Conservation (phyloP, 225 moss, liverwort and hornwort genomes). For the Bryum argenteum region DNA sequence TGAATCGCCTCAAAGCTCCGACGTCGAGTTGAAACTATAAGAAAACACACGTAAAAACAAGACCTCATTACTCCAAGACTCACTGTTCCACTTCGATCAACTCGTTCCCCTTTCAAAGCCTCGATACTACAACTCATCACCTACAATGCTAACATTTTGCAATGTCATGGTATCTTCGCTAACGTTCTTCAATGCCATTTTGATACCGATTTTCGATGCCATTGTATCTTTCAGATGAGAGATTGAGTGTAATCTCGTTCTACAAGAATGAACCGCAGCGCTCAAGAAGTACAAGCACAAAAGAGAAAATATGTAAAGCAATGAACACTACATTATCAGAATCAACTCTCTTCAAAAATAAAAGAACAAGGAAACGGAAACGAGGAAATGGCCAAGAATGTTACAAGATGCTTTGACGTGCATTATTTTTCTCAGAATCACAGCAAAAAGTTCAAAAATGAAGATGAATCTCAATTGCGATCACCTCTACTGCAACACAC, state of each 20-base stretch:
- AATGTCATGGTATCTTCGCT: not conserved
- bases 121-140: not conserved
- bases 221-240: not conserved
- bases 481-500: not conserved
- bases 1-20: not conserved
- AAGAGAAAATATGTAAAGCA: too few relatives aligned
- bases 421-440: not conserved
- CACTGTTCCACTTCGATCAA: not conserved
- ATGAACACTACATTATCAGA: not conserved
- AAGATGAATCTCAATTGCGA: not conserved
- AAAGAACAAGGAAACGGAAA: not conserved
- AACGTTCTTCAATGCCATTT: not conserved
- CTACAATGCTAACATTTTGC: not conserved
- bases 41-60: too few relatives aligned
- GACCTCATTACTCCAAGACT: not conserved
- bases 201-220: not conserved
- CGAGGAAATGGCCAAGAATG: slow-evolving; percentile 18
- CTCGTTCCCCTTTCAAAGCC: not conserved
- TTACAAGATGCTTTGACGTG: not conserved
- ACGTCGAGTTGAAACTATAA: too few relatives aligned
- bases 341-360: not conserved
- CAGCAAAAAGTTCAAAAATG: not conserved
- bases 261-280: too few relatives aligned
- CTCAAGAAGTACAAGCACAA: too few relatives aligned
- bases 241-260: too few relatives aligned